Percentiles rank a stretch among this genome's conserved stretches.
Conservation (phyloP, 129 eudicot genomes). For the Saposhnikovia divaricata region DNA sequence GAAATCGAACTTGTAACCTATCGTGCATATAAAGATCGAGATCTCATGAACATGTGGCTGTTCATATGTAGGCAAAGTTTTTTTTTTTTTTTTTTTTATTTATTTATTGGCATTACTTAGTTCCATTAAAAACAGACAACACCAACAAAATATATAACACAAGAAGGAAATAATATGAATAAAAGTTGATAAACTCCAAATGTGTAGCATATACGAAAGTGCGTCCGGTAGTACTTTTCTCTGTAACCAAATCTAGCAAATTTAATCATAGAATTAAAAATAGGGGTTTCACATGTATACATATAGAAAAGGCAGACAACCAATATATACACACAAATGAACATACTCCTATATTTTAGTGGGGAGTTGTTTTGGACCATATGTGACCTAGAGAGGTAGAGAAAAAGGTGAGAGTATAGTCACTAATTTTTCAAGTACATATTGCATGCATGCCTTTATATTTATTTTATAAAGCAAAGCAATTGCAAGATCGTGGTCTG, state of each 20-base stretch:
- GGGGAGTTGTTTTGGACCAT: slow-evolving; percentile 13
- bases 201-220: no score
- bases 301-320: background rate
- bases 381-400: slow-evolving; percentile 2
- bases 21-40: no score
- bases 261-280: background rate
- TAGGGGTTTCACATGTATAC: background rate
- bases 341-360: background rate
- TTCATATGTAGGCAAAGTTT: no score
- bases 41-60: no score
- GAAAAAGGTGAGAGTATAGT: background rate
- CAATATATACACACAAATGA: background rate
- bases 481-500: background rate
- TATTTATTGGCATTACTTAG: no score
- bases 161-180: no score
- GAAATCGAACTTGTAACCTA: no score
- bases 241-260: slow-evolving; percentile 1
- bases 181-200: no score
- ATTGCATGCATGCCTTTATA: background rate
- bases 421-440: background rate
- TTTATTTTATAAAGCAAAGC: background rate
- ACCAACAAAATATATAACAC: no score
- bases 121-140: no score
- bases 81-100: no score
- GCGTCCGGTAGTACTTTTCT: background rate